Evolutionary conservation across 2,329 filamentous ascomycete species (phyloP), one percentile per base, ranked within the genome.

Genomic region (Aspergillus clavatus): DNA sequence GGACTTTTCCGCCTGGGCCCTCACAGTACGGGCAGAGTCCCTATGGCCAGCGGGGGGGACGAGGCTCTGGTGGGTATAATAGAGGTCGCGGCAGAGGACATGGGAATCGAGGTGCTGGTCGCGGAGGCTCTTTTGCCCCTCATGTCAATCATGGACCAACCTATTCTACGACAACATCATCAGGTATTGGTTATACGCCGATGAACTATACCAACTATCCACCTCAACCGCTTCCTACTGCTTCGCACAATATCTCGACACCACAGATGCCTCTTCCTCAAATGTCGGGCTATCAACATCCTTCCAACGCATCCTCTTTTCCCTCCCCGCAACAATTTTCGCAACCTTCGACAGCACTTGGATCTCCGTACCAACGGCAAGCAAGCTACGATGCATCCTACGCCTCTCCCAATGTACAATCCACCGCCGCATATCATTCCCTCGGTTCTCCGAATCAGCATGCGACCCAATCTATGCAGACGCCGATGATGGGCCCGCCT

Each of bases 401-500:
- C 43, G 47, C 55, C 16, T 35, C 50, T 8, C 42, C 54, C 38
- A 46, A 47, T 38, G 33, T 58, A 7, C 62, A 65, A 38, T 46
- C 57, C 24, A 36, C 53, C 6, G 42, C 51, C n/a, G 36, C 43
- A n/a, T 60, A 59, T 41, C 31, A 47, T 18, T 27, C 59, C 4
- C 49, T 39, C 10, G 38, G 56, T 7, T 50, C 54, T 12, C 38
- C 51, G 16, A 55, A 56, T 21, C 60, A 59, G 14, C 61, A 57
- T 52, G 43, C 43, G 8, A 46, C 55, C 3, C 55, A 49, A 8
- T 41, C 56, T 14, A 48, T 44, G 23, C 57, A 63, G 48, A 52
- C 69, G 47, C 63, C 74, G 60, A 67, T 73, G 55, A 77, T 76
- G 78, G 79, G 74, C 0, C 75, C 76, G 26, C 75, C 76, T 2